Percentiles rank a stretch among this genome's conserved stretches.
phyloP scores from a whole-genome alignment of 441 rosid species.

The Bruguiera hainesii region DNA sequence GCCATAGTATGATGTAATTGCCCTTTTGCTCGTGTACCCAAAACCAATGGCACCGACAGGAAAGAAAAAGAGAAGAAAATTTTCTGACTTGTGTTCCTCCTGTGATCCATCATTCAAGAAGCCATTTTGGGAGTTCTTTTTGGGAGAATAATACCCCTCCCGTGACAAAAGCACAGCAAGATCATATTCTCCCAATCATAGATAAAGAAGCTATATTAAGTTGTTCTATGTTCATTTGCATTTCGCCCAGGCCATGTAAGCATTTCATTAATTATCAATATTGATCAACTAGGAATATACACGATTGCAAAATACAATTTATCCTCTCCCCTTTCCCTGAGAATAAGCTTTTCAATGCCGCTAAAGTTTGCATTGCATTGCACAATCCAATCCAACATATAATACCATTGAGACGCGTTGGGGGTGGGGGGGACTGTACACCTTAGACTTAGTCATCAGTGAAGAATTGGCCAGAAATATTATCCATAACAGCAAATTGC shows the following conservation, averaged over 20 bases:
- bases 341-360: conserved; percentile 14
- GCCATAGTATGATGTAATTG: too few relatives aligned
- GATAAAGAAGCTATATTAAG: background rate
- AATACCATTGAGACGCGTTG: background rate
- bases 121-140: too few relatives aligned
- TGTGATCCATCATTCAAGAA: too few relatives aligned
- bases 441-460: conserved; percentile 46
- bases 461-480: conserved; percentile 52
- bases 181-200: background rate
- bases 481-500: conserved; percentile 58
- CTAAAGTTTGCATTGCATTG: conserved; percentile 15
- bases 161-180: too few relatives aligned
- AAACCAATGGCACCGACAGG: too few relatives aligned
- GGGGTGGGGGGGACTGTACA: conserved; percentile 8
- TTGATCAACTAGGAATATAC: conserved; percentile 23
- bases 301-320: conserved; percentile 26
- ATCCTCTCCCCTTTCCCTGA: conserved; percentile 5
- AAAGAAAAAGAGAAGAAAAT: too few relatives aligned
- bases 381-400: conserved; percentile 13
- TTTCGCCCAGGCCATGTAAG: conserved; percentile 3
- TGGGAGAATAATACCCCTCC: too few relatives aligned
- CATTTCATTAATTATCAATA: conserved; percentile 14
- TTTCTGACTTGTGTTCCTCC: too few relatives aligned
- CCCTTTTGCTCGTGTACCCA: too few relatives aligned
- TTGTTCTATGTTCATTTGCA: too few relatives aligned